phyloP scores from a whole-genome alignment of 2,329 filamentous ascomycete genomes.

The Fusarium scirpi region DNA sequence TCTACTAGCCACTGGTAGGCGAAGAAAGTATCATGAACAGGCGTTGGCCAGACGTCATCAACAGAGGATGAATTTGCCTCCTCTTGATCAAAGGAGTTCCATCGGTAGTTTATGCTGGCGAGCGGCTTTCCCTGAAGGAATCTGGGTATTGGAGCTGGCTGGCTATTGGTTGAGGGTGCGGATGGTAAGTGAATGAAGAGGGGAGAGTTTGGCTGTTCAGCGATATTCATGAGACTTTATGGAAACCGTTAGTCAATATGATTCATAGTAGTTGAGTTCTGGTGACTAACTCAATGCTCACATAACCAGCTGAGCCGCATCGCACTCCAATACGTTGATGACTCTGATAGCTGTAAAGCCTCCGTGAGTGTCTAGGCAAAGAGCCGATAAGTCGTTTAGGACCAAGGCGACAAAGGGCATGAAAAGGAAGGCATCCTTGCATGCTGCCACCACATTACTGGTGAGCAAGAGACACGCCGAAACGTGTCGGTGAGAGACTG shows the following conservation, averaged over 20 bases:
- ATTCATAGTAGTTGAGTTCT: not conserved
- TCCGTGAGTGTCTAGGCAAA: not conserved
- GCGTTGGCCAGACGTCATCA: constrained; percentile 62
- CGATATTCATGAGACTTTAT: constrained; percentile 63
- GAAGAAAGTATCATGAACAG: constrained; percentile 67
- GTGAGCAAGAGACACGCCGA: not conserved
- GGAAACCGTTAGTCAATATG: constrained; percentile 31
- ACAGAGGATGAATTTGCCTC: constrained; percentile 43
- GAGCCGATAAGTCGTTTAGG: constrained; percentile 15
- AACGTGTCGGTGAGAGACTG: not conserved
- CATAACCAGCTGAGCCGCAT: constrained; percentile 62
- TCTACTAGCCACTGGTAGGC: constrained; percentile 66
- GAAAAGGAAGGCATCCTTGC: constrained; percentile 39
- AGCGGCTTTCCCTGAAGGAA: constrained; percentile 60
- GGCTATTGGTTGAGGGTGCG: constrained; percentile 51
- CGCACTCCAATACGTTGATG: constrained; percentile 59
- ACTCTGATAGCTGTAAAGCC: constrained; percentile 41
- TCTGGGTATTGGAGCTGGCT: constrained; percentile 51
- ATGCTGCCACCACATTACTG: constrained; percentile 40
- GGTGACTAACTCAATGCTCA: constrained; percentile 64
- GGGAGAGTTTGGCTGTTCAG: constrained; percentile 54
- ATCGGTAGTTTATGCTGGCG: constrained; percentile 71
- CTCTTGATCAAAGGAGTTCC: constrained; percentile 53
- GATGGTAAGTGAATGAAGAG: constrained; percentile 69
- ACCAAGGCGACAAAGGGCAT: constrained; percentile 27